Conservation (phyloP, 257 asterid genomes). For the Lycium ferocissimum region DNA sequence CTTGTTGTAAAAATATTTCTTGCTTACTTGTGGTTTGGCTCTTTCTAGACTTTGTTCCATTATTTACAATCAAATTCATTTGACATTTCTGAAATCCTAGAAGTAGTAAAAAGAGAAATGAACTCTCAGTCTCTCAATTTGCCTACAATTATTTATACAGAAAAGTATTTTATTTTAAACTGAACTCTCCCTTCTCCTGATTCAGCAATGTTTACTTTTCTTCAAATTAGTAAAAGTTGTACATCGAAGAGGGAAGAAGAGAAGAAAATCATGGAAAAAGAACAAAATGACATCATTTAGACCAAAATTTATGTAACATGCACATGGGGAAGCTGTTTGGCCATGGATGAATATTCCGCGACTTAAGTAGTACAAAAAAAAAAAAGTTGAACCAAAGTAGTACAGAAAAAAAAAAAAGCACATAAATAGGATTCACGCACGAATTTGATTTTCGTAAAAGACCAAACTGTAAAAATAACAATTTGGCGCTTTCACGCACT, state of each 20-base stretch:
- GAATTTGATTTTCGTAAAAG: no score
- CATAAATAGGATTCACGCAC: no score
- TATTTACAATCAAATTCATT: no score
- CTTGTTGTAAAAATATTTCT: neutral
- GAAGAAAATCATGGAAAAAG: neutral
- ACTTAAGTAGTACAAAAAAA: no score
- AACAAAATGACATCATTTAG: neutral
- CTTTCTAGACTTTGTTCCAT: neutral
- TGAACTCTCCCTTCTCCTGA: neutral
- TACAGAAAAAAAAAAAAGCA: no score
- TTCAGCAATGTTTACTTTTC: neutral
- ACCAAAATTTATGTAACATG: slow-evolving; percentile 13
- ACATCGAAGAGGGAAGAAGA: neutral
- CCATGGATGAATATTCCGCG: neutral
- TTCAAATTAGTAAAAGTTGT: neutral
- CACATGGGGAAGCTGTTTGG: neutral
- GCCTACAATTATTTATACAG: no score
- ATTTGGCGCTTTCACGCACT: no score
- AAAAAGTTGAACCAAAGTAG: no score
- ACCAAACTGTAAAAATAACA: no score
- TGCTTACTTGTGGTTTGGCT: neutral
- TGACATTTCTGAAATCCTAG: neutral
- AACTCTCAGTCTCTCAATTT: neutral
- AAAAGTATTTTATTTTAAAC: no score
- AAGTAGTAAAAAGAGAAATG: neutral